phyloP scores from a whole-genome alignment of 495 filamentous ascomycete species.

The Clavariopsis aquatica region DNA sequence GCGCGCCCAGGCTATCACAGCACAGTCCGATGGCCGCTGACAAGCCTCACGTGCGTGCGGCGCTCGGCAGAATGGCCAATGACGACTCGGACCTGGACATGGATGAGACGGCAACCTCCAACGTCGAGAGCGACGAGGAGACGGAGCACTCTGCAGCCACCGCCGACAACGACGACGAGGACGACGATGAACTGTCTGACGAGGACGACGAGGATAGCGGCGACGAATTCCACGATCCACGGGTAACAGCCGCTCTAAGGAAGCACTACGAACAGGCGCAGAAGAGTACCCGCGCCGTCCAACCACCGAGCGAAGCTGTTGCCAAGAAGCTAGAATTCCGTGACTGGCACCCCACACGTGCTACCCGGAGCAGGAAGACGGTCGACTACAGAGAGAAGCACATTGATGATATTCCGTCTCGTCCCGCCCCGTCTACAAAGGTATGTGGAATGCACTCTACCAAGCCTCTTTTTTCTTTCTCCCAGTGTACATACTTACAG shows the following conservation, averaged over 20 bases:
- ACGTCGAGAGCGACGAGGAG: too few relatives aligned
- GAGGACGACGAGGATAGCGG: conserved; percentile 10
- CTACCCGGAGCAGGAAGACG: background rate
- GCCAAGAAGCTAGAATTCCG: too few relatives aligned
- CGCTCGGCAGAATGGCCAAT: conserved; percentile 25
- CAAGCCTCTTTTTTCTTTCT: too few relatives aligned
- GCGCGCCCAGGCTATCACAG: conserved; percentile 6
- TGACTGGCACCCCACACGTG: background rate
- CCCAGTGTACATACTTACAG: background rate
- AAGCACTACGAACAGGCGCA: conserved; percentile 8
- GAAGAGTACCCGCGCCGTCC: background rate
- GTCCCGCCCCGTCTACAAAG: background rate
- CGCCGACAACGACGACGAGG: conserved; percentile 3
- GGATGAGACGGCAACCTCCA: background rate
- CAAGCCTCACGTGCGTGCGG: conserved; percentile 28
- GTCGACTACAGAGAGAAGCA: background rate
- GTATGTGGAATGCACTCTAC: too few relatives aligned
- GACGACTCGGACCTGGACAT: background rate
- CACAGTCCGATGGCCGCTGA: conserved; percentile 1
- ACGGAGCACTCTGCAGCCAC: too few relatives aligned
- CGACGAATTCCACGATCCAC: background rate
- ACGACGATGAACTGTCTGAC: conserved; percentile 2
- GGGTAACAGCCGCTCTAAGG: background rate
- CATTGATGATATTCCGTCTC: background rate
- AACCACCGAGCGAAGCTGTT: background rate